Base-by-base conservation (phyloP, 2,329 filamentous ascomycete species). In the Magnaporthiopsis poae region DNA sequence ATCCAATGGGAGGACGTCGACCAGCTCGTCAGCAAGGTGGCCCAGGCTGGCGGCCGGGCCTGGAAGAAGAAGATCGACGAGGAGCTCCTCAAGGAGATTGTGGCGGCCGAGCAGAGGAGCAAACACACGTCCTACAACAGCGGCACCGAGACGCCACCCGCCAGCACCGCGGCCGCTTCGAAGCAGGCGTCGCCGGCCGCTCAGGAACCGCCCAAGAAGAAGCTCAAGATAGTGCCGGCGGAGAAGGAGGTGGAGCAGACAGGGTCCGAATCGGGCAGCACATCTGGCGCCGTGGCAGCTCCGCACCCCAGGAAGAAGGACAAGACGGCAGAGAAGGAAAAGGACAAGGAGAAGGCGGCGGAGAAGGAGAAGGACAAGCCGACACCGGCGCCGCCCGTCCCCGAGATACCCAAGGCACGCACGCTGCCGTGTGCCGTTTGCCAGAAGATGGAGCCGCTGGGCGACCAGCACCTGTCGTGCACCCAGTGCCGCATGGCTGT, bases 1-100 rank as follows among this genome's bases (percentile, higher is more conserved):
- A 92, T 99, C 69, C 91, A 96, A 71, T 99, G 92, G 88, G 95
- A 98, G 76, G 91, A 96, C 70, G 85, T 92, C 18, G 95, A 98
- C 60, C 94, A 98, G 72, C 86, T 96, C 56, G 86, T 89, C 59
- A 96, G 93, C 79, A 96, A 96, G 79, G 88, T 96, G 60, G 86
- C 88, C 0, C 87, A 90, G 69, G 86, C 88, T 62, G 91, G 92
- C 61, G 90, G 90, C 62, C 89, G 91, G 71, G 89, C 90, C 5
- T 93, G 89, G 87, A 96, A 95, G 79, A 87, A 91, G 67, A 91
- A 90, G 74, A 88, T 96, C 67, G 95, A 99, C 70, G 94, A 98
- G 75, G 95, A 98, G 74, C 81, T 97, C 18, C 80, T 93, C 66
- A 90, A 90, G 71, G 91, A 94, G 76, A 79, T 91, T 13, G 78